Base-by-base conservation (phyloP, 345 rosid genomes). In the Rubroshorea leprosula region DNA sequence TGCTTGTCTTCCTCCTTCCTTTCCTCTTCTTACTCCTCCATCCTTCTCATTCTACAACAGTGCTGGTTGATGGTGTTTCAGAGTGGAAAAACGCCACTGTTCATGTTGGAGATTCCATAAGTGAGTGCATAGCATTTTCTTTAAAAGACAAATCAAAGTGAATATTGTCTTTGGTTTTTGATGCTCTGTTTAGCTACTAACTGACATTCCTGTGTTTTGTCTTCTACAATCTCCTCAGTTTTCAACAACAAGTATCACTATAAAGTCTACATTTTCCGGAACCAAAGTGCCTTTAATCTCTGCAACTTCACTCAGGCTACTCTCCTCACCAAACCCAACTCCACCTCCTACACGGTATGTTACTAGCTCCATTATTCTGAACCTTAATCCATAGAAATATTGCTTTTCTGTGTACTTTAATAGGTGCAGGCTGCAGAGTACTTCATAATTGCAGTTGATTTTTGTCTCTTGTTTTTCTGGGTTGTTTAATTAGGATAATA, bases 251-350 rank as follows among this genome's bases (percentile, higher is more conserved):
- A 84, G 84, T 67, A 84, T 53, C 76, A 67, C 71, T 72, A 77
- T 71, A 70, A 63, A 6, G 87, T 92, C 65, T 89, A 83, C 86
- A 92, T 92, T 76, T 89, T 93, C 88, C 77, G 75, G 74, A 93
- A 54, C 71, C 68, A 78, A 72, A 72, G 76, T 71, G 99, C 97
- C 59, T 89, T 80, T 74, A 65, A 65, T 59, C 78, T 83, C 78
- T 93, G 96, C 79, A 75, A 89, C 71, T 80, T 86, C 76, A 74
- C 87, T 60, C 88, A 75, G 58, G 79, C 99, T 22, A 74, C 90
- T 19, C 87, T 79, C 50, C 96, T 93, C 64, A 85, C 97, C 26
- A 83, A 75, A 44, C 77, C 79, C 70, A 74, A 69, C 66, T 81
- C 96, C 60, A 72, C 81, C 47, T 80, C 91, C 52, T 93, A 76